A percentile compares a stretch with the other conserved stretches of the same genome.
phyloP scores from a whole-genome alignment of 2,329 filamentous ascomycete species.

The Colletotrichum sp. region DNA sequence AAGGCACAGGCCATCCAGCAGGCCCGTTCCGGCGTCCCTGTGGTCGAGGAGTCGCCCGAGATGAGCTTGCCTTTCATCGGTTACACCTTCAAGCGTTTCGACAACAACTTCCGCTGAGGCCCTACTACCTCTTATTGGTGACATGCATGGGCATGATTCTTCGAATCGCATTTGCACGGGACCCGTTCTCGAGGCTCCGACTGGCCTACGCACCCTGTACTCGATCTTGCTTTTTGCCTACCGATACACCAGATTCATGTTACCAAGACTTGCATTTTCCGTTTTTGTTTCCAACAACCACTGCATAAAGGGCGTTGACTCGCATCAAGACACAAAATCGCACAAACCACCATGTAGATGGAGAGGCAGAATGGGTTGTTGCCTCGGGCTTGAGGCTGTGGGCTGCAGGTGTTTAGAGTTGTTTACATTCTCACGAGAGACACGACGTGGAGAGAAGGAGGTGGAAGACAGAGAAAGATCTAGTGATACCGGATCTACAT shows the following conservation, averaged over 20 bases:
- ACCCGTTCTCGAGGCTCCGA: neutral
- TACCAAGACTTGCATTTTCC: slow-evolving; percentile 20
- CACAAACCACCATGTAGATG: slow-evolving; percentile 16
- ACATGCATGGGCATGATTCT: neutral
- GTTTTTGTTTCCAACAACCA: slow-evolving; percentile 16
- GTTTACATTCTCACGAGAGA: slow-evolving; percentile 7
- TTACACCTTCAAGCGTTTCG: slow-evolving; percentile 97
- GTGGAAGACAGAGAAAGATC: neutral
- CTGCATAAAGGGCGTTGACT: slow-evolving; percentile 18
- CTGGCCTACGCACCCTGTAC: neutral
- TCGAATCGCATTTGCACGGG: neutral
- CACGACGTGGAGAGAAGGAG: neutral
- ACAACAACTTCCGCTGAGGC: slow-evolving; percentile 68
- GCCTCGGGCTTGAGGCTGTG: neutral
- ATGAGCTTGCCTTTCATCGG: slow-evolving; percentile 96
- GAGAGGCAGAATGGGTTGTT: neutral
- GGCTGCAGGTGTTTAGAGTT: neutral
- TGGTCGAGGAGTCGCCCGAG: slow-evolving; percentile 82
- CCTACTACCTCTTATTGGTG: neutral
- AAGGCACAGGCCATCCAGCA: slow-evolving; percentile 81
- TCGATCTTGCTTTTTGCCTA: slow-evolving; percentile 10
- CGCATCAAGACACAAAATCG: slow-evolving; percentile 21
- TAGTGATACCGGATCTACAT: slow-evolving; percentile 12
- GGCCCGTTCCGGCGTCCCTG: slow-evolving; percentile 51
- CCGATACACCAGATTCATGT: slow-evolving; percentile 14